Evolutionary conservation across 2,329 filamentous ascomycete species (phyloP).

Genomic region (Trichoderma oligosporum): DNA sequence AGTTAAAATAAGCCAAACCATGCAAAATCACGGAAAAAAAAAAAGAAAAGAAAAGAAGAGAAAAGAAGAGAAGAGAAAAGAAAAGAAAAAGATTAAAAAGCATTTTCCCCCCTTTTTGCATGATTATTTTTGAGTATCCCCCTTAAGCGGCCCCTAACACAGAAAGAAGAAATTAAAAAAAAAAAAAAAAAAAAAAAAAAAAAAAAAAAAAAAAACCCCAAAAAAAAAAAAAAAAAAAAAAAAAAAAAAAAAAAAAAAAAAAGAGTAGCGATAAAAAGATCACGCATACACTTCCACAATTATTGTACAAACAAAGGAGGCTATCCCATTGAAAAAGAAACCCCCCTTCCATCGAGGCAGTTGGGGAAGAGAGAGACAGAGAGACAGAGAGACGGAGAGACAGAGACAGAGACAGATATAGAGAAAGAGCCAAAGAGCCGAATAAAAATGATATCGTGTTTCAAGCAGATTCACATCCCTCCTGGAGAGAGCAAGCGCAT

Average conservation of each 20-base stretch:
- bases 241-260: background rate
- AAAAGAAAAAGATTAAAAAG: background rate
- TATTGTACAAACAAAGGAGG: slow-evolving; percentile 14
- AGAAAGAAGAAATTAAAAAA: background rate
- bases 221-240: background rate
- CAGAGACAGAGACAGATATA: background rate
- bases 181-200: background rate
- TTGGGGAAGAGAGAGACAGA: background rate
- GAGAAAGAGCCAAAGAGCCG: background rate
- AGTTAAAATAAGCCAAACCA: slow-evolving; percentile 19
- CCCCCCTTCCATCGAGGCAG: background rate
- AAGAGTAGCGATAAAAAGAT: background rate
- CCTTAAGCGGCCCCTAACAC: background rate
- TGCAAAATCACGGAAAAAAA: slow-evolving; percentile 1
- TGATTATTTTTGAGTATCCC: background rate
- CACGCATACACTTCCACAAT: slow-evolving; percentile 7
- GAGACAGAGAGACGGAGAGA: background rate
- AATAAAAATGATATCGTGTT: slow-evolving; percentile 4
- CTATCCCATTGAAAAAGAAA: background rate
- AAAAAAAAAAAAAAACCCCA: background rate
- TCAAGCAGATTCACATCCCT: slow-evolving; percentile 16
- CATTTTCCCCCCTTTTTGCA: background rate
- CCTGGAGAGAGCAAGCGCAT: slow-evolving; percentile 14
- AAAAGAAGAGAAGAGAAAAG: background rate
- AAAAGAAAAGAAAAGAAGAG: background rate